A percentile compares a stretch with the other conserved stretches of the same genome.
Evolutionary conservation across 1,284 basidiomycete species (phyloP).

Genomic region (Lignosus rhinocerotis): DNA sequence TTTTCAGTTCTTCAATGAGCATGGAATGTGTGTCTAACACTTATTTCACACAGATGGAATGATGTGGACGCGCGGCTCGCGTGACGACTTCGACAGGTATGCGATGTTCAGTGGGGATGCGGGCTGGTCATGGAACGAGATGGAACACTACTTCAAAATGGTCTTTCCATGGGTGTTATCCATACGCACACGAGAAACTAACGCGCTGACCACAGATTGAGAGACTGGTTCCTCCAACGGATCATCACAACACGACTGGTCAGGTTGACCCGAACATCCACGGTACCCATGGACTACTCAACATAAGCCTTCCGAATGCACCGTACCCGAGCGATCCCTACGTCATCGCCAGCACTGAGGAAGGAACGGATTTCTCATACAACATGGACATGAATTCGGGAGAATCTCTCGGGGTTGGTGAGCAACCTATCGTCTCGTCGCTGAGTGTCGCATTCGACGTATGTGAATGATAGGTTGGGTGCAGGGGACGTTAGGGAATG

Average conservation of each 20-base stretch:
- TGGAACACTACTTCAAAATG: slow-evolving; percentile 13
- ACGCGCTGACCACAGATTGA: slow-evolving; percentile 12
- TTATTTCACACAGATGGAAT: neutral
- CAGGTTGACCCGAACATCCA: slow-evolving; percentile 19
- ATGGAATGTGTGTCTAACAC: too few species aligned
- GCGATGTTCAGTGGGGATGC: slow-evolving; percentile 21
- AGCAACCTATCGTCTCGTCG: neutral
- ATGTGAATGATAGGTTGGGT: slow-evolving; percentile 1
- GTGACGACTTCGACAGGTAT: neutral
- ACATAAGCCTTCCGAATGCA: slow-evolving; percentile 37
- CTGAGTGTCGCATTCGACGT: neutral
- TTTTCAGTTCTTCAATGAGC: neutral
- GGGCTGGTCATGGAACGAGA: slow-evolving; percentile 27
- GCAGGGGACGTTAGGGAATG: neutral
- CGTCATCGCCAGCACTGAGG: slow-evolving; percentile 35
- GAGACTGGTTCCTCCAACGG: slow-evolving; percentile 19
- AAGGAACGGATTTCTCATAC: slow-evolving; percentile 38
- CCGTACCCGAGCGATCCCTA: slow-evolving; percentile 34
- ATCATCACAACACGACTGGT: slow-evolving; percentile 20
- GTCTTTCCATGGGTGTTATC: neutral
- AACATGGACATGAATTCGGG: slow-evolving; percentile 42
- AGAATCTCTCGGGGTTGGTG: slow-evolving; percentile 35
- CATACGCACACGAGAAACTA: too few species aligned
- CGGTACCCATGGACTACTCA: slow-evolving; percentile 30
- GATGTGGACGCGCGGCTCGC: neutral